Evolutionary conservation across 1,284 basidiomycete genomes (phyloP).

Genomic region (Porodaedalea pini): DNA sequence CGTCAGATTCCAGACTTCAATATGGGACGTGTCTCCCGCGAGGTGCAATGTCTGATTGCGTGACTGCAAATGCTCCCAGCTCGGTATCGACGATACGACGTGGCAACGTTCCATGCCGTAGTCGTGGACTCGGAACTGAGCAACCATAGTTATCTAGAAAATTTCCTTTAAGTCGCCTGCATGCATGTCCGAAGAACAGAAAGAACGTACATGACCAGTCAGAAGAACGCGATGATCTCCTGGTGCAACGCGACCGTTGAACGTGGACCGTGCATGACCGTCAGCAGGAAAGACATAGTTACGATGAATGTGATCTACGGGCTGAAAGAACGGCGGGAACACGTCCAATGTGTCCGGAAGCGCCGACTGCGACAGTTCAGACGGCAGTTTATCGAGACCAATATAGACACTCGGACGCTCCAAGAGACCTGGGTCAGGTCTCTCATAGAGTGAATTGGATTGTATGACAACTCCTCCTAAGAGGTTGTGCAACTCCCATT

Average conservation of each 20-base stretch:
- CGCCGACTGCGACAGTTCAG: conserved; percentile 13
- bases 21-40: conserved; percentile 13
- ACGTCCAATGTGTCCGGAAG: conserved; percentile 18
- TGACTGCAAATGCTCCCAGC: conserved; percentile 12
- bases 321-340: conserved; percentile 19
- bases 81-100: conserved; percentile 15
- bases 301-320: conserved; percentile 15
- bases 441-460: neutral
- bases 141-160: conserved; percentile 18
- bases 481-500: conserved; percentile 14
- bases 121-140: conserved; percentile 20
- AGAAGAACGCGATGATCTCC: conserved; percentile 19
- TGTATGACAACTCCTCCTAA: conserved; percentile 12
- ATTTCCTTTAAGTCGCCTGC: neutral
- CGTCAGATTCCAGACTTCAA: conserved; percentile 18
- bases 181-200: neutral
- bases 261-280: conserved; percentile 17
- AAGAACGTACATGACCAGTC: conserved; percentile 15
- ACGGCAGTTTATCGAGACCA: conserved; percentile 19
- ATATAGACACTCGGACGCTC: conserved; percentile 16
- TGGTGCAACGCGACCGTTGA: conserved; percentile 20
- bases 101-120: conserved; percentile 21
- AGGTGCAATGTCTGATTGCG: conserved; percentile 16
- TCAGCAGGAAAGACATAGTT: conserved; percentile 17
- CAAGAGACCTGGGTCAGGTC: conserved; percentile 14